Evolutionary conservation across 768 basidiomycete genomes (phyloP), one percentile per base, ranked within the genome.

Genomic region (Boletales sp.): DNA sequence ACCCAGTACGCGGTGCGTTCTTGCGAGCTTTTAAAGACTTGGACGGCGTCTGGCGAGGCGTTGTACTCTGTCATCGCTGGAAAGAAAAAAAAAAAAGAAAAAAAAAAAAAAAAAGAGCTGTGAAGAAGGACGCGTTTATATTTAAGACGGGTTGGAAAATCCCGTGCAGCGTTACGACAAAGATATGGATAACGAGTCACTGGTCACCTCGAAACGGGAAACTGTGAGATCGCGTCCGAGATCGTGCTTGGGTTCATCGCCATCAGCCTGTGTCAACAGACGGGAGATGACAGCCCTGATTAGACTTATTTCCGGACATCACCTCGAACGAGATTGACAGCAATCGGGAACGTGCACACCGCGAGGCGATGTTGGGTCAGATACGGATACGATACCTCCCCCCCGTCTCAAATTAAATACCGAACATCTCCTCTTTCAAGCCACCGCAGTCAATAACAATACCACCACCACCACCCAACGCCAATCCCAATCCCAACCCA

Each of bases 1-100:
- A 90, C 78, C 87, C 87, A 90, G 62, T 76, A 61, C 25, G 77
- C 75, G 5, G 84, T 87, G 43, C 87, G 78, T 25, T 84, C 77
- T 42, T 76, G 78, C 54, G 85, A 71, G 48, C 71, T 72, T 70
- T 80, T 74, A 62, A 75, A 84, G 61, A 81, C 77, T 44, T 76
- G 74, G 41, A 79, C 68, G 41, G 82, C 79, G 54, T 82, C 79
- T 1, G 83, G 77, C 38, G 80, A 80, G 40, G 75, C 72, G 0
- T 78, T 75, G 65, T 82, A 83, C 70, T 84, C 83, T 48, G 83
- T 82, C 84, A 87, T 86, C 51, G 37, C 7, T 15, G n/a, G 32
- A 8, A 33, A 48, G 38, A 30, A 18, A 15, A 25, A 31, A 21
- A 33, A 35, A 18, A 35, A 56, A 46, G 10, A 42, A 51, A 45